phyloP scores from a whole-genome alignment of 2,329 filamentous ascomycete genomes.

The Penicillium italicum region DNA sequence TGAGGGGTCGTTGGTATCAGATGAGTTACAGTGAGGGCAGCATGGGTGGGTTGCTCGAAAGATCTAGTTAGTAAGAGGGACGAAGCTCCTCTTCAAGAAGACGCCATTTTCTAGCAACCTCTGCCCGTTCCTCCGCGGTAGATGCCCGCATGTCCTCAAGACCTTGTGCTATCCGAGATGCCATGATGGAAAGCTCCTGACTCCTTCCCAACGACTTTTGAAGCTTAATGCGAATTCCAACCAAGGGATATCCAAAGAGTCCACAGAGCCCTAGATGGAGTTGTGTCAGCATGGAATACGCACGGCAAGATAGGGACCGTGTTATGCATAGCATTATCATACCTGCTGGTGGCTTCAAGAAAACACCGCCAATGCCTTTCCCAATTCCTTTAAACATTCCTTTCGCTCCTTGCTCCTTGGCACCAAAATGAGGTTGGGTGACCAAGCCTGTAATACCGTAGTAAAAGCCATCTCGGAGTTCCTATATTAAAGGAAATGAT shows the following conservation, averaged over 20 bases:
- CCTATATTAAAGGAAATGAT: no score
- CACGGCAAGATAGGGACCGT: rapidly evolving
- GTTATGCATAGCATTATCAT: constrained; percentile 26
- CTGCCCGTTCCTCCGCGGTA: constrained; percentile 11
- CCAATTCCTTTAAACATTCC: constrained; percentile 79
- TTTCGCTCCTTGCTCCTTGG: constrained; percentile 59
- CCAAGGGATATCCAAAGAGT: constrained; percentile 25
- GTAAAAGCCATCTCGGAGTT: constrained; percentile 72
- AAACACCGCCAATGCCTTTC: constrained; percentile 75
- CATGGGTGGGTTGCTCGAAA: background rate
- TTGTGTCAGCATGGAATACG: background rate
- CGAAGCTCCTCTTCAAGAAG: constrained; percentile 13
- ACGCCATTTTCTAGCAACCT: constrained; percentile 18
- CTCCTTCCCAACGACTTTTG: constrained; percentile 22
- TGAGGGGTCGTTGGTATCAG: background rate
- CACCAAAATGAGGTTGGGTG: constrained; percentile 70
- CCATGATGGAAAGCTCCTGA: constrained; percentile 13
- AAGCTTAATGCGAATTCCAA: constrained; percentile 23
- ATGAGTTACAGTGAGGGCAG: background rate
- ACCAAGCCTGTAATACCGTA: constrained; percentile 78
- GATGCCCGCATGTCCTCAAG: constrained; percentile 21
- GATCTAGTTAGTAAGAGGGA: background rate
- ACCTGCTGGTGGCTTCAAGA: constrained; percentile 77
- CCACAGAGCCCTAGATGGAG: constrained; percentile 22
- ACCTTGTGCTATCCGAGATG: constrained; percentile 21